Percentiles rank a stretch among this genome's conserved stretches.
Conservation (phyloP, 2,329 filamentous ascomycete species). For the Periglandula ipomoeae region DNA sequence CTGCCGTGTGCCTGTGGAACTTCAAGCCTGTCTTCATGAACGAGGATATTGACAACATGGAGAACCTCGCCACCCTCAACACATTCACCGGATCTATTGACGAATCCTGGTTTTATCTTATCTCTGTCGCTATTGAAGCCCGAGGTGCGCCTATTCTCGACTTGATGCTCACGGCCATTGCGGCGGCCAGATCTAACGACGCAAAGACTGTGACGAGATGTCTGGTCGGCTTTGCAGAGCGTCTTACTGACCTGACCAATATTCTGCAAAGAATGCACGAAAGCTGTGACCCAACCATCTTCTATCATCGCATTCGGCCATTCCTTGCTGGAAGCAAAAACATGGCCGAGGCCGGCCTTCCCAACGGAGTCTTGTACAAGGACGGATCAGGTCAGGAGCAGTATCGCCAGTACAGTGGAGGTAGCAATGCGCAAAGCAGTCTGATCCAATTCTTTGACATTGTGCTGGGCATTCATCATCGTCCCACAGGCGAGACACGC, state of each 20-base stretch:
- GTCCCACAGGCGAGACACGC: conserved; percentile 70
- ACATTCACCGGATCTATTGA: conserved; percentile 93
- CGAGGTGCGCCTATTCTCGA: conserved; percentile 80
- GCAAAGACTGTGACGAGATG: conserved; percentile 62
- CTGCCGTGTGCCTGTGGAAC: conserved; percentile 90
- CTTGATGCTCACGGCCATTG: conserved; percentile 80
- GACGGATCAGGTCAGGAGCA: conserved; percentile 57
- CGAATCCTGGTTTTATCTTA: conserved; percentile 97
- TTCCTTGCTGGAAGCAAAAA: conserved; percentile 96
- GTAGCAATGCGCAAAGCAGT: conserved; percentile 94
- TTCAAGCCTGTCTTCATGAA: conserved; percentile 84
- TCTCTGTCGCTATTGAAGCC: conserved; percentile 92
- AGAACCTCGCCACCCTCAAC: conserved; percentile 78
- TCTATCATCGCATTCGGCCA: conserved; percentile 93
- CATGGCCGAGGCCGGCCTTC: conserved; percentile 88
- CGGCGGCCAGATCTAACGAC: conserved; percentile 65
- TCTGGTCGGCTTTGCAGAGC: conserved; percentile 76
- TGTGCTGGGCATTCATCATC: conserved; percentile 79
- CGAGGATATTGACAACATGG: conserved; percentile 71
- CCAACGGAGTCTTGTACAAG: conserved; percentile 80
- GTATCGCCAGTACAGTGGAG: conserved; percentile 82
- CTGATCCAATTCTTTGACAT: conserved; percentile 97
- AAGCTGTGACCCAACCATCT: conserved; percentile 85
- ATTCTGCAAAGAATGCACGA: conserved; percentile 89
- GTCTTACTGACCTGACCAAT: conserved; percentile 71